Evolutionary conservation across 768 basidiomycete genomes (phyloP).

Genomic region (Hydnomerulius pinastri): DNA sequence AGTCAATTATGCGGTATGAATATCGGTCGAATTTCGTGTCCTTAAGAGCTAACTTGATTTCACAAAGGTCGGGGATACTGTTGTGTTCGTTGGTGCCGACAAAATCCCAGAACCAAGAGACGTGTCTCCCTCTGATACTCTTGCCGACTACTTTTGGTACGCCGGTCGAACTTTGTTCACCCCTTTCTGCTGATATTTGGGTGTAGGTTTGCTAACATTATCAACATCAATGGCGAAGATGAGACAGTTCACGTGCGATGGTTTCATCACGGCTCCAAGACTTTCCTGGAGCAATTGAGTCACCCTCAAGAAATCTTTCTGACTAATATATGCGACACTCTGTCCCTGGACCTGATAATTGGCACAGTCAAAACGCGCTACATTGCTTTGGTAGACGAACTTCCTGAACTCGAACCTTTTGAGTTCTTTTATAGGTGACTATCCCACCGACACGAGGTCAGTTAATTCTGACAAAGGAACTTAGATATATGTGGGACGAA

Average conservation of each 20-base stretch:
- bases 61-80: constrained; percentile 60
- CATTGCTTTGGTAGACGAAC: constrained; percentile 22
- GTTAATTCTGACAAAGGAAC: constrained; percentile 1
- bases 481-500: constrained; percentile 54
- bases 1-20: constrained; percentile 44
- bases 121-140: constrained; percentile 38
- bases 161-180: not conserved
- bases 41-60: constrained; percentile 2
- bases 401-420: constrained; percentile 29
- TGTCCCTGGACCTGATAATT: constrained; percentile 42
- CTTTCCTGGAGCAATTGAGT: constrained; percentile 59
- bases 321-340: constrained; percentile 51
- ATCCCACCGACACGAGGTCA: constrained; percentile 1
- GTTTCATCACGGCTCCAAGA: constrained; percentile 70
- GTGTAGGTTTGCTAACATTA: constrained; percentile 68
- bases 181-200: not conserved
- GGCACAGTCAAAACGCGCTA: constrained; percentile 51
- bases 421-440: constrained; percentile 62
- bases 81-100: constrained; percentile 49
- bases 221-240: constrained; percentile 47
- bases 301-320: constrained; percentile 69
- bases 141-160: constrained; percentile 70
- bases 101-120: constrained; percentile 36
- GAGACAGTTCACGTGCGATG: constrained; percentile 66
- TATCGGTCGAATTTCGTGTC: not conserved